Percentiles rank a stretch among this genome's conserved stretches.
These are phyloP conservation scores for Garcia nutans DNA, from an alignment of 345 rosid species.

Conservation along the genomic window DNA sequence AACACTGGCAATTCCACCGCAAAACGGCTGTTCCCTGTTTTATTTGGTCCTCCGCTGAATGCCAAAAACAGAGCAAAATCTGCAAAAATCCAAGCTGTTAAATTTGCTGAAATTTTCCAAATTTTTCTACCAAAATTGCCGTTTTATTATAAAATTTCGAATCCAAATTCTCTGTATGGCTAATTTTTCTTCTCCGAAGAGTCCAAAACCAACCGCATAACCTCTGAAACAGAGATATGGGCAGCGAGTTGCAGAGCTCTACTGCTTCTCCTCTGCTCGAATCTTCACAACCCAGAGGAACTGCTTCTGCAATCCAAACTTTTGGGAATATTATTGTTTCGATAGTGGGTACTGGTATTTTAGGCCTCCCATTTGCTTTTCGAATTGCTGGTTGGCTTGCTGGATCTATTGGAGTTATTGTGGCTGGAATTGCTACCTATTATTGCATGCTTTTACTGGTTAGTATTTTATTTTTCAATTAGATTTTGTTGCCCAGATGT, in stretches of 20 bases:
- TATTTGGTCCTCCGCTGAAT: too few relatives aligned
- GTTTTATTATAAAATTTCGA: too few relatives aligned
- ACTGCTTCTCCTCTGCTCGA: conserved; percentile 13
- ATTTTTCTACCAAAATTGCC: not conserved
- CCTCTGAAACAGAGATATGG: conserved; percentile 8
- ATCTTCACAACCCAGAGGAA: conserved; percentile 24
- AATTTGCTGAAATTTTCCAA: not conserved
- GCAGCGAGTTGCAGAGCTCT: not conserved
- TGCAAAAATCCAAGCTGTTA: too few relatives aligned
- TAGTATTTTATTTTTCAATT: conserved; percentile 22
- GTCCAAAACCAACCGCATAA: not conserved
- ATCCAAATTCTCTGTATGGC: too few relatives aligned
- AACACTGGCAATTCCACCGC: too few relatives aligned
- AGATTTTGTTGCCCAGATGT: not conserved
- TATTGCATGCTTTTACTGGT: conserved; percentile 97
- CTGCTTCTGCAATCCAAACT: conserved; percentile 70
- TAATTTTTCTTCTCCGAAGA: not conserved
- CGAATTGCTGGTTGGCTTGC: conserved; percentile 85
- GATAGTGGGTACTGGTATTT: conserved; percentile 85
- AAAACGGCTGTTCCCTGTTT: too few relatives aligned
- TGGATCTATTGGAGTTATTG: conserved; percentile 59
- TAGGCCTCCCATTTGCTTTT: conserved; percentile 92
- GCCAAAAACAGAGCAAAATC: too few relatives aligned
- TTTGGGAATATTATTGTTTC: conserved; percentile 89
- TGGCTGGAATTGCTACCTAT: conserved; percentile 64